Conservation (phyloP, 2,329 filamentous ascomycete species). For the Ophiostoma triangulosporum region DNA sequence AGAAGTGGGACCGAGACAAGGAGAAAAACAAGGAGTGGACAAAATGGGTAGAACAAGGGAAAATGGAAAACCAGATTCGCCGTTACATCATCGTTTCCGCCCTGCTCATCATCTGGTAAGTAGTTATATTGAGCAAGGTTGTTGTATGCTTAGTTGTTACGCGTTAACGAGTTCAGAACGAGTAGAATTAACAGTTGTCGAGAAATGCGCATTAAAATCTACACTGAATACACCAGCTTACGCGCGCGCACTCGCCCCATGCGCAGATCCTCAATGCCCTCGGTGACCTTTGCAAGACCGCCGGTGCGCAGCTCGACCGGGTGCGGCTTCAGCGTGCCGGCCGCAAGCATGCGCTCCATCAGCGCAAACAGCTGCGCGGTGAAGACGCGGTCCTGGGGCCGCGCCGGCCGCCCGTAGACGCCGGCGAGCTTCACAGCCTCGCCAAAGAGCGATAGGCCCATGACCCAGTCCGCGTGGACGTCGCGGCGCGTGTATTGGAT, state of each 20-base stretch:
- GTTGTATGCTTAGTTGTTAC: too few relatives aligned
- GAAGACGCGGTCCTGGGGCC: conserved; percentile 10
- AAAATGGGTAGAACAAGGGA: neutral
- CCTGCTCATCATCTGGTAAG: neutral
- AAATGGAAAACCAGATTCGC: neutral
- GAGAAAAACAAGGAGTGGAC: neutral
- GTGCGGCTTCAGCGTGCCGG: conserved; percentile 9
- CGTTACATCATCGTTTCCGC: neutral
- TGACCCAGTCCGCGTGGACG: conserved; percentile 10
- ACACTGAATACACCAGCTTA: conserved; percentile 9
- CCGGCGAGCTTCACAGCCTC: conserved; percentile 9
- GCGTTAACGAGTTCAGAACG: too few relatives aligned
- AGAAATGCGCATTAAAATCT: too few relatives aligned
- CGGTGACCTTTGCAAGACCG: conserved; percentile 6
- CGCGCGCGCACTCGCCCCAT: conserved; percentile 10
- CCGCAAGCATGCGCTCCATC: conserved; percentile 8
- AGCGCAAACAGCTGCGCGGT: conserved; percentile 3
- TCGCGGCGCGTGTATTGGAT: conserved; percentile 11
- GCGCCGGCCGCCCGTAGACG: conserved; percentile 9
- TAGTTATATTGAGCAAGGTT: too few relatives aligned
- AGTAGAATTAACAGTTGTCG: neutral
- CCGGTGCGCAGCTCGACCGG: conserved; percentile 10
- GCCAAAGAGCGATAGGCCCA: conserved; percentile 9
- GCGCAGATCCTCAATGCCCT: conserved; percentile 11
- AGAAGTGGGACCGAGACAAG: neutral